A percentile compares a stretch with the other conserved stretches of the same genome.
Evolutionary conservation across 2,329 filamentous ascomycete genomes (phyloP).

Genomic region (Aspergillus jensenii): DNA sequence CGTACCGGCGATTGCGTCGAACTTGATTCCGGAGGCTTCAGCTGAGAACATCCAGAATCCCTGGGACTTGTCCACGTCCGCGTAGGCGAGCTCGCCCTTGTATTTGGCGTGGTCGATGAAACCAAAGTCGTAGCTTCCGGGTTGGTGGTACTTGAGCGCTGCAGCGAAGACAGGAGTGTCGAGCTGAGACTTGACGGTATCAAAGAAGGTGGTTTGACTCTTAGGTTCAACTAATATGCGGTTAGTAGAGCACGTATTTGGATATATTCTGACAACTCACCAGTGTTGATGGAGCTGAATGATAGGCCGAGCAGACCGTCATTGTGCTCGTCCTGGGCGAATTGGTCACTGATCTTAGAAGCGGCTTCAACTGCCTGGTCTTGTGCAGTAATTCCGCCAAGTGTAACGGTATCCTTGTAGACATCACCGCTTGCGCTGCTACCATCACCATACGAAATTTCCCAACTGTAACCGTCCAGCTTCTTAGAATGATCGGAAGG

Average conservation of each 20-base stretch:
- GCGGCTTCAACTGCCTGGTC: slow-evolving; percentile 67
- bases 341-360: slow-evolving; percentile 54
- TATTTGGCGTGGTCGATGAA: slow-evolving; percentile 61
- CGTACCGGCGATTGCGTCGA: slow-evolving; percentile 56
- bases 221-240: slow-evolving; percentile 43
- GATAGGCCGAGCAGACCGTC: slow-evolving; percentile 63
- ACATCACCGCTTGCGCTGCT: slow-evolving; percentile 64
- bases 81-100: slow-evolving; percentile 58
- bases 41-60: slow-evolving; percentile 65
- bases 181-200: slow-evolving; percentile 55
- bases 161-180: slow-evolving; percentile 55
- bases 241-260: neutral
- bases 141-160: slow-evolving; percentile 53
- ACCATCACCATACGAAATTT: slow-evolving; percentile 65
- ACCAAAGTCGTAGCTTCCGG: slow-evolving; percentile 58
- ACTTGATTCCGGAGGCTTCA: slow-evolving; percentile 44
- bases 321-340: slow-evolving; percentile 52
- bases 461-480: slow-evolving; percentile 55
- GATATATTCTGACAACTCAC: slow-evolving; percentile 16
- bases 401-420: slow-evolving; percentile 63
- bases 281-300: slow-evolving; percentile 60
- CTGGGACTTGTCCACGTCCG: slow-evolving; percentile 55
- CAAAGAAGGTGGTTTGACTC: slow-evolving; percentile 59
- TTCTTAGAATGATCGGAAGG: slow-evolving; percentile 50
- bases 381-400: slow-evolving; percentile 60